phyloP scores from a whole-genome alignment of 495 filamentous ascomycete genomes.

The Penicillium macrosclerotiorum region DNA sequence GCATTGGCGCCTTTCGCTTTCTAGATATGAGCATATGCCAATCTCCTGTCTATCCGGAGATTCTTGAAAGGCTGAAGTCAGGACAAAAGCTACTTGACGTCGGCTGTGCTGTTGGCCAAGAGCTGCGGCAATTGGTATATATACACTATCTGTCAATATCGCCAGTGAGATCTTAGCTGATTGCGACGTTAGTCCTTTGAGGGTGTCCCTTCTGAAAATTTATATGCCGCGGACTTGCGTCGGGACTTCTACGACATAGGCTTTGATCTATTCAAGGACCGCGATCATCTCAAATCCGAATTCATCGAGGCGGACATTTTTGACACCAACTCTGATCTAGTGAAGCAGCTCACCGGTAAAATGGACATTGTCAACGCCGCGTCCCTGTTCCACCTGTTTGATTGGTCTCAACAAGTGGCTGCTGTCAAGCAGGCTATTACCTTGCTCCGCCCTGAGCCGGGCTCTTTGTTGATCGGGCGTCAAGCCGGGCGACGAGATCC shows the following conservation, averaged over 20 bases:
- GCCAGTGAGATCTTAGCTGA: too few species aligned
- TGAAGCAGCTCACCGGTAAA: constrained; percentile 37
- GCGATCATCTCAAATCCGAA: constrained; percentile 33
- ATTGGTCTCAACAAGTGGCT: constrained; percentile 49
- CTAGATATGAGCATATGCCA: constrained; percentile 39
- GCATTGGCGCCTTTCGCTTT: constrained; percentile 54
- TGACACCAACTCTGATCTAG: constrained; percentile 31
- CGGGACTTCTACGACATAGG: constrained; percentile 42
- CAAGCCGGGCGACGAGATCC: constrained; percentile 41
- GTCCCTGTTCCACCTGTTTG: constrained; percentile 61
- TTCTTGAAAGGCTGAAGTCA: constrained; percentile 38
- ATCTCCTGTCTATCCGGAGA: constrained; percentile 32
- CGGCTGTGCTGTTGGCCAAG: constrained; percentile 40
- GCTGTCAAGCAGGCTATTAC: constrained; percentile 44
- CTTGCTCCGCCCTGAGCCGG: constrained; percentile 42
- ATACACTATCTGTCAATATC: background rate
- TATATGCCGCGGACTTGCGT: constrained; percentile 43
- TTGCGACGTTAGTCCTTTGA: constrained; percentile 20
- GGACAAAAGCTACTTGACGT: constrained; percentile 41
- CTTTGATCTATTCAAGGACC: constrained; percentile 49
- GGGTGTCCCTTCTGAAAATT: constrained; percentile 23
- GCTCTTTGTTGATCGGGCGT: constrained; percentile 47
- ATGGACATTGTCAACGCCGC: constrained; percentile 56
- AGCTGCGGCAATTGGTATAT: constrained; percentile 34
- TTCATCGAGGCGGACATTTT: constrained; percentile 57